Percentiles rank a stretch among this genome's conserved stretches.
These are phyloP conservation scores for Chlorella variabilis DNA, from an alignment of 163 green algal species.

Conservation along the genomic window DNA sequence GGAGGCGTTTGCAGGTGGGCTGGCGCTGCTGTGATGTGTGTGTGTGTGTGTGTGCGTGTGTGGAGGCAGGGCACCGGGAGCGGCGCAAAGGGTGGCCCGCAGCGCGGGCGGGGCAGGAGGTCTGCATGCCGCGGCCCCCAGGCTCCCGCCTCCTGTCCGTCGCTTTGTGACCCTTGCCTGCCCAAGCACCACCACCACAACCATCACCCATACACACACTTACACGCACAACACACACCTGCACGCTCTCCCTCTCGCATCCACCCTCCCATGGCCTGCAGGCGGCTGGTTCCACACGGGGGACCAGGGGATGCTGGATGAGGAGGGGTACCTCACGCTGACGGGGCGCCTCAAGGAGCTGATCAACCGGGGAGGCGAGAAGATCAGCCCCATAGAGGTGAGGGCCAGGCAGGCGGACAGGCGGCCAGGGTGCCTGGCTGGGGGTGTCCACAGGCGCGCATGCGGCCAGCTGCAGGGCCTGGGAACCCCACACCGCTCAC, in stretches of 20 bases:
- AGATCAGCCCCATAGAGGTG: constrained; percentile 87
- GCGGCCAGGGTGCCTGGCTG: too few species aligned
- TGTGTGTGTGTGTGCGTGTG: not conserved
- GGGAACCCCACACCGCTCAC: too few species aligned
- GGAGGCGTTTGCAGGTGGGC: constrained; percentile 73
- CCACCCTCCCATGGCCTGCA: constrained; percentile 9
- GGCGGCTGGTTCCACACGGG: constrained; percentile 90
- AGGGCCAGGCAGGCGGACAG: not conserved
- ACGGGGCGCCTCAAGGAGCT: constrained; percentile 91
- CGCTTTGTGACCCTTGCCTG: too few species aligned
- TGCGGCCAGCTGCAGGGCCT: too few species aligned
- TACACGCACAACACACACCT: too few species aligned
- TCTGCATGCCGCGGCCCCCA: too few species aligned
- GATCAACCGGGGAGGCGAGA: constrained; percentile 92
- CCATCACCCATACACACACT: too few species aligned
- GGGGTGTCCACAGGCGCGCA: too few species aligned
- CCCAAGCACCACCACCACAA: too few species aligned
- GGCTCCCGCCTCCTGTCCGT: too few species aligned
- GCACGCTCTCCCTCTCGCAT: not conserved
- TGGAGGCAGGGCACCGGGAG: not conserved
- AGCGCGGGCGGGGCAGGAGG: too few species aligned
- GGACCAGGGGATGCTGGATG: constrained; percentile 79
- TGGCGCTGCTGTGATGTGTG: not conserved
- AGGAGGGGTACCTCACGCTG: constrained; percentile 80
- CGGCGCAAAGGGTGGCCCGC: not conserved